Evolutionary conservation across 2,329 filamentous ascomycete genomes (phyloP).

Genomic region (Cytospora piceicola): DNA sequence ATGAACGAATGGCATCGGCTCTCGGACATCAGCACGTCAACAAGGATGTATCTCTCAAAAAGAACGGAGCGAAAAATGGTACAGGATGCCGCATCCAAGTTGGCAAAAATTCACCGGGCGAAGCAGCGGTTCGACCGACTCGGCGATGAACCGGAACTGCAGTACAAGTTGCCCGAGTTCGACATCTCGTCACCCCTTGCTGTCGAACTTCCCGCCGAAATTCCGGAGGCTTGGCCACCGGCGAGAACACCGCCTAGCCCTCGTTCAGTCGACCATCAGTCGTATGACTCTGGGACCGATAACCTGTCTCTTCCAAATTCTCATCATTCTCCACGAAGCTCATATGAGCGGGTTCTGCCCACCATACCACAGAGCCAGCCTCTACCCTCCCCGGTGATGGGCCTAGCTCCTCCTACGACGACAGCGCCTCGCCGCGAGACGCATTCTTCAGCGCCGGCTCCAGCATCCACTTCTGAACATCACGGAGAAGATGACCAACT

Average conservation of each 20-base stretch:
- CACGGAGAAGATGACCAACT: conserved; percentile 55
- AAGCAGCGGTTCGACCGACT: conserved; percentile 67
- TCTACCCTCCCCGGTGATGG: conserved; percentile 34
- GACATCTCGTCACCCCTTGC: conserved; percentile 52
- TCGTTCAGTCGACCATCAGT: conserved; percentile 41
- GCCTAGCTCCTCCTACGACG: conserved; percentile 37
- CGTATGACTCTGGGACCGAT: conserved; percentile 61
- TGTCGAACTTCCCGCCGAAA: conserved; percentile 62
- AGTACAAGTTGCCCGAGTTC: conserved; percentile 46
- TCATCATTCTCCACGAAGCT: conserved; percentile 54
- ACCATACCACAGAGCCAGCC: conserved; percentile 37
- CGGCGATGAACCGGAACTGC: conserved; percentile 47
- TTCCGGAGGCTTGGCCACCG: conserved; percentile 46
- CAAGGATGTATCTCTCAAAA: conserved; percentile 78
- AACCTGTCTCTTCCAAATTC: conserved; percentile 49
- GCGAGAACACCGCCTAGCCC: conserved; percentile 48
- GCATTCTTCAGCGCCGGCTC: conserved; percentile 34
- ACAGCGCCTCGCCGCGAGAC: conserved; percentile 39
- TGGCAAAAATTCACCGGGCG: conserved; percentile 81
- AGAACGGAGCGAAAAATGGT: conserved; percentile 77
- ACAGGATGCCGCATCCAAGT: conserved; percentile 73
- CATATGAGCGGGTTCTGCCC: conserved; percentile 50
- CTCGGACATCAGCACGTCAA: conserved; percentile 93
- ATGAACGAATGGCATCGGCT: conserved; percentile 98
- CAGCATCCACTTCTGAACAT: conserved; percentile 10